Base-by-base conservation (phyloP, 352 stramenopile species). In the Phytopythium vexans region DNA sequence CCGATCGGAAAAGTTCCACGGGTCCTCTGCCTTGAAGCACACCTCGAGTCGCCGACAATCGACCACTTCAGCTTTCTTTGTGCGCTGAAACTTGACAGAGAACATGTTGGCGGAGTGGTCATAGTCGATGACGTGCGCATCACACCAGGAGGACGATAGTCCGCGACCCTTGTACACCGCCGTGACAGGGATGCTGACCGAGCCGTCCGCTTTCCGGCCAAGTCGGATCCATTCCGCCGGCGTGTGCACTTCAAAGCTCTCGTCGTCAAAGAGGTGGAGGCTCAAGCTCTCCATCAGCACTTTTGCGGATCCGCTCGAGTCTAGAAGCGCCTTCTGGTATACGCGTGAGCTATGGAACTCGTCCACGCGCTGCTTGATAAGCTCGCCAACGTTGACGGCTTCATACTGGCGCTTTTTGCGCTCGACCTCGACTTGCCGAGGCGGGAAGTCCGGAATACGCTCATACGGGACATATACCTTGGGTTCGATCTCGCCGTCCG, bases 11-110 rank as follows among this genome's bases (percentile, higher is more conserved):
- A 93, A 95, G 46, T 88, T 89, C 32, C 56, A 43, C 0, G 85
- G 82, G 45, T 95, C 77, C 57, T 95, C 85, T 6, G 72, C 67
- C 44, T 90, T 90, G 58, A 95, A 95, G 49, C 85, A 93, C 12
- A 95, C 72, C 34, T 93, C 77, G 8, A 90, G 56, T 0, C 76
- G 68, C 35, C 69, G 66, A 34, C 66, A 66, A 12, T 90, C 71
- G 7, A 77, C 62, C 0, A 77, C 46, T 32, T 91, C 85, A 0
- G 57, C 59, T 42, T 88, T 89, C 38, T 72, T 77, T 49, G 80
- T 82, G 41, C 82, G 78, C 45, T 82, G 62, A 35, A 92, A 93
- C 16, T 66, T 56, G 0, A 92, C 80, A 3, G 66, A 68, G 51
- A 88, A 92, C 21, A 72, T 59, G 6, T 75, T 33, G 2, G 68